Percentiles rank a stretch among this genome's conserved stretches.
Evolutionary conservation across 1,139 yeast species (phyloP).

Genomic region (Suhomyces bokatorum): DNA sequence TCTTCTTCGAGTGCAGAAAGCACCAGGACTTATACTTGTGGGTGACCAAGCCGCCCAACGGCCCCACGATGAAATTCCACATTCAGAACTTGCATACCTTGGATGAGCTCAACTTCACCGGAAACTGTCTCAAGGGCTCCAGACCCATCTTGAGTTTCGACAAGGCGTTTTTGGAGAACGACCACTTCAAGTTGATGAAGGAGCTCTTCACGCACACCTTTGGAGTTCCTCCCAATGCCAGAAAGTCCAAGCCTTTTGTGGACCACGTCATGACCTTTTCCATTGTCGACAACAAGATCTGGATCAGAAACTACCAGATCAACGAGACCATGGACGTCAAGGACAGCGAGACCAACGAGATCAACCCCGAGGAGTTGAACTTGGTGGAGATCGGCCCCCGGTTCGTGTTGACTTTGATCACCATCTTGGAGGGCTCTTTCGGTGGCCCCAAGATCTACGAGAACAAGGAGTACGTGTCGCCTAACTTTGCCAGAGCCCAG

Average conservation of each 20-base stretch:
- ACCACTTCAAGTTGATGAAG: conserved; percentile 72
- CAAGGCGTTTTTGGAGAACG: conserved; percentile 57
- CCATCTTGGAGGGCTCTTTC: conserved; percentile 93
- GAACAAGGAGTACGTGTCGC: conserved; percentile 94
- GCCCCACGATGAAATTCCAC: conserved; percentile 93
- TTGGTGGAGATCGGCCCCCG: conserved; percentile 97
- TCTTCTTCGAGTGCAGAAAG: conserved; percentile 94
- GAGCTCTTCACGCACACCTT: conserved; percentile 84
- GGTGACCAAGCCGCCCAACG: conserved; percentile 96
- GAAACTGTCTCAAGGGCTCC: conserved; percentile 93
- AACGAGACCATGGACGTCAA: conserved; percentile 64
- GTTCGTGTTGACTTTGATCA: conserved; percentile 87
- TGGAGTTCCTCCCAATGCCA: conserved; percentile 96
- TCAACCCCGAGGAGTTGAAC: conserved; percentile 56
- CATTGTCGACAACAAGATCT: conserved; percentile 88
- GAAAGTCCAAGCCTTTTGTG: conserved; percentile 90
- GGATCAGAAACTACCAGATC: conserved; percentile 96
- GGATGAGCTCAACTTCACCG: conserved; percentile 94
- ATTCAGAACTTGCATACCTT: conserved; percentile 93
- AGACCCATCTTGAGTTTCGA: conserved; percentile 95
- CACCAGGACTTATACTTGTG: conserved; percentile 94
- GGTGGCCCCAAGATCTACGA: conserved; percentile 98
- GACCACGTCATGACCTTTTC: conserved; percentile 95
- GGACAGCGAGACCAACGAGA: conserved; percentile 44
- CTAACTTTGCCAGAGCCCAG: conserved; percentile 93